Percentiles rank a stretch among this genome's conserved stretches.
These are phyloP conservation scores for Dipteronia sinensis DNA, from an alignment of 345 rosid genomes.

Conservation along the genomic window DNA sequence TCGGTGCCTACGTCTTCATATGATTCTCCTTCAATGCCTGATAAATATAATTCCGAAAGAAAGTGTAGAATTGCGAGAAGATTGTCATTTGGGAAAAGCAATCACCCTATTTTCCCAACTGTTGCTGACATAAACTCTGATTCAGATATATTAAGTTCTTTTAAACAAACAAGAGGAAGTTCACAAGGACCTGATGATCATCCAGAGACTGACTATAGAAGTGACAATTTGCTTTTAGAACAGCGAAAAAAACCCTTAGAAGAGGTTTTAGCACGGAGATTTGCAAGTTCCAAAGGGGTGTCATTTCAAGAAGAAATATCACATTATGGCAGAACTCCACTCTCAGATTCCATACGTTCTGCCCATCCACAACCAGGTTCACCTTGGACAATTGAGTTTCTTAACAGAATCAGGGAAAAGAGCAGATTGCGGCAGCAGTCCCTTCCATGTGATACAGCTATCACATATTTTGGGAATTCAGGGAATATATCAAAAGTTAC, in stretches of 20 bases:
- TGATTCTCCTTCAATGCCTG: slow-evolving; percentile 42
- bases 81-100: slow-evolving; percentile 47
- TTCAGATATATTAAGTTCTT: slow-evolving; percentile 37
- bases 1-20: slow-evolving; percentile 32
- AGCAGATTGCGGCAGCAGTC: slow-evolving; percentile 64
- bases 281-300: slow-evolving; percentile 37
- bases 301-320: slow-evolving; percentile 54
- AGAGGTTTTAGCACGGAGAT: slow-evolving; percentile 41
- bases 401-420: slow-evolving; percentile 79
- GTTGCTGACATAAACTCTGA: slow-evolving; percentile 45
- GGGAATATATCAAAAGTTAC: slow-evolving; percentile 42
- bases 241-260: slow-evolving; percentile 38
- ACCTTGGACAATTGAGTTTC: slow-evolving; percentile 94
- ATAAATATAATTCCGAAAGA: slow-evolving; percentile 42
- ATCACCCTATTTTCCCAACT: slow-evolving; percentile 46
- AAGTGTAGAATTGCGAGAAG: slow-evolving; percentile 53
- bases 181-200: slow-evolving; percentile 28
- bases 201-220: slow-evolving; percentile 25
- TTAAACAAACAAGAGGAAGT: slow-evolving; percentile 30
- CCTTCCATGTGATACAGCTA: slow-evolving; percentile 49
- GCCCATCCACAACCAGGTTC: slow-evolving; percentile 56
- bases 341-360: slow-evolving; percentile 63
- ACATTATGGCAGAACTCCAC: slow-evolving; percentile 57
- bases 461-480: slow-evolving; percentile 37
- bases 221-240: slow-evolving; percentile 35